Conservation (phyloP, 164 flowering plant species). For the Stephania cephalantha region DNA sequence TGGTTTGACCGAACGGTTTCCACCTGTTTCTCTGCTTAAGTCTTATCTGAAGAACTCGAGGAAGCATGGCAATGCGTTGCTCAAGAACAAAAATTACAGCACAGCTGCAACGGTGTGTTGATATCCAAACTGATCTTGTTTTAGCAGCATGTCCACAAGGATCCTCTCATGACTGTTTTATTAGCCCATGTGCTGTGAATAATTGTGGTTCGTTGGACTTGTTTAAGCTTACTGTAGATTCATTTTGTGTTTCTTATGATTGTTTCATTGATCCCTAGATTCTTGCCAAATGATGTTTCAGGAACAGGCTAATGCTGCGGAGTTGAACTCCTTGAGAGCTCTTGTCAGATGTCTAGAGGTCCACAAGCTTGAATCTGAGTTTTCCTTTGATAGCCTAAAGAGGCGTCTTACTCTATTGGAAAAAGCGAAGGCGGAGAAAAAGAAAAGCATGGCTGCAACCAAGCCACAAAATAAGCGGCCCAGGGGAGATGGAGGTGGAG, state of each 20-base stretch:
- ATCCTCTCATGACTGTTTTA: not conserved
- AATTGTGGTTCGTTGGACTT: not conserved
- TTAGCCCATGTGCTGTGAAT: not conserved
- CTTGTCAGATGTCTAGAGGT: slow-evolving; percentile 62
- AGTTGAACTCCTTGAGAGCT: slow-evolving; percentile 42
- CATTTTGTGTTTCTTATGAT: not conserved
- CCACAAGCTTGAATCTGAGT: slow-evolving; percentile 48
- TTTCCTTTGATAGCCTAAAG: slow-evolving; percentile 35
- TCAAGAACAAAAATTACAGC: slow-evolving; percentile 37
- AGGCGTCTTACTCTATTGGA: slow-evolving; percentile 43
- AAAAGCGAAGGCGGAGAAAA: slow-evolving; percentile 42
- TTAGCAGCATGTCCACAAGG: not conserved
- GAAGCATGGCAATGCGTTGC: slow-evolving; percentile 28
- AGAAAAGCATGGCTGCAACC: slow-evolving; percentile 24
- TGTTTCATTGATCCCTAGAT: slow-evolving; percentile 4
- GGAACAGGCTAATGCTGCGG: slow-evolving; percentile 36
- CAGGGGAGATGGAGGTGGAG: slow-evolving; percentile 17
- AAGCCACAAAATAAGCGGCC: slow-evolving; percentile 40
- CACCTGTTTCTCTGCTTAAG: slow-evolving; percentile 43
- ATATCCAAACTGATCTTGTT: not conserved
- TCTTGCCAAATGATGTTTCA: slow-evolving; percentile 15
- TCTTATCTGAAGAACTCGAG: slow-evolving; percentile 38
- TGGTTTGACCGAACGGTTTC: slow-evolving; percentile 42
- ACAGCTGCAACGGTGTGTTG: slow-evolving; percentile 36
- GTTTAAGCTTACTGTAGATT: not conserved